phyloP scores from a whole-genome alignment of 306 rosid species.

The Sechiopsis laciniata region DNA sequence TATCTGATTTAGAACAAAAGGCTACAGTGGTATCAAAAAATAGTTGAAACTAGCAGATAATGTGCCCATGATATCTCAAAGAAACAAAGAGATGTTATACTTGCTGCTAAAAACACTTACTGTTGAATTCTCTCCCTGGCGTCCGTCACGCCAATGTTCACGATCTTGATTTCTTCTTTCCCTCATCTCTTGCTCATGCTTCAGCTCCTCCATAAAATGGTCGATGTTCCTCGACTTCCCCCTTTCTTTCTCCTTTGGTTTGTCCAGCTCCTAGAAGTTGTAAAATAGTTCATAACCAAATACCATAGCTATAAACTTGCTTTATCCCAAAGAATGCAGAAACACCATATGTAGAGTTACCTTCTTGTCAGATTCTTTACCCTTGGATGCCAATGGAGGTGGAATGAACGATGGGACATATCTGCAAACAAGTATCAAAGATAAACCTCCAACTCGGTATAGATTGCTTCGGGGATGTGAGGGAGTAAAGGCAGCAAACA shows the following conservation, averaged over 20 bases:
- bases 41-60: neutral
- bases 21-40: neutral
- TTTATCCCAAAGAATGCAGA: neutral
- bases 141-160: constrained; percentile 80
- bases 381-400: constrained; percentile 95
- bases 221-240: constrained; percentile 87
- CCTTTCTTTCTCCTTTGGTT: constrained; percentile 82
- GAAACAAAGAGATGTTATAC: neutral
- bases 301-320: neutral
- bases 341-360: constrained; percentile 38
- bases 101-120: constrained; percentile 39
- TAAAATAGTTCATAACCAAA: constrained; percentile 29
- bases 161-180: constrained; percentile 93
- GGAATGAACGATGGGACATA: constrained; percentile 95
- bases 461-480: constrained; percentile 10
- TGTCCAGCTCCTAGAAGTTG: constrained; percentile 71
- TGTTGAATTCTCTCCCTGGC: constrained; percentile 50
- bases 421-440: constrained; percentile 55
- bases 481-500: neutral
- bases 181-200: constrained; percentile 93
- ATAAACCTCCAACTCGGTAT: constrained; percentile 36
- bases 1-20: neutral
- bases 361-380: constrained; percentile 86
- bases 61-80: neutral
- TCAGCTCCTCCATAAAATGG: constrained; percentile 94